Evolutionary conservation across 768 basidiomycete species (phyloP).

Genomic region (Postia placenta): DNA sequence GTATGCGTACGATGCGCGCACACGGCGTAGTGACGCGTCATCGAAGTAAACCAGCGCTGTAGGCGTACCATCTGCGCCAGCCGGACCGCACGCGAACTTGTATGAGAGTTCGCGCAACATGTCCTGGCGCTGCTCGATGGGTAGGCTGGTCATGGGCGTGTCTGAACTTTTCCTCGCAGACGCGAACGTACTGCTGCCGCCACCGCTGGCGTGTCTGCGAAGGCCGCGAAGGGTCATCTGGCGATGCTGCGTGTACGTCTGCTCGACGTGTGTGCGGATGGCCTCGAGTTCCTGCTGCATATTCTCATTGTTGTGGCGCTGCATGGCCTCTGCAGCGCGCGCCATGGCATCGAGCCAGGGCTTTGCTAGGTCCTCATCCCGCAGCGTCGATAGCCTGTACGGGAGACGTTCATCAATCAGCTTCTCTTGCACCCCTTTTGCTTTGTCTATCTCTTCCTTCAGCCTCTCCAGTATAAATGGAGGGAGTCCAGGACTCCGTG

Average conservation of each 20-base stretch:
- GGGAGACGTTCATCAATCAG: not conserved
- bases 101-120: constrained; percentile 36
- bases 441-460: not conserved
- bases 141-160: constrained; percentile 25
- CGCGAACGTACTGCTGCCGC: not conserved
- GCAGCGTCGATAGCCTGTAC: not conserved
- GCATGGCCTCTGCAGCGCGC: constrained; percentile 10
- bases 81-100: constrained; percentile 32
- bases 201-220: not conserved
- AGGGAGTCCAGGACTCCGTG: not conserved
- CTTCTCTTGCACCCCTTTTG: not conserved
- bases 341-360: constrained; percentile 34
- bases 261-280: not conserved
- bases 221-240: not conserved
- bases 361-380: constrained; percentile 22
- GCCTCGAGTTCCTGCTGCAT: constrained; percentile 32
- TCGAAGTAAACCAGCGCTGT: constrained; percentile 20
- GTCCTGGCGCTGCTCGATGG: constrained; percentile 45
- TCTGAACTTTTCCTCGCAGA: not conserved
- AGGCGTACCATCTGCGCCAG: not conserved
- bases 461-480: not conserved
- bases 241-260: not conserved
- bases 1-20: constrained; percentile 52
- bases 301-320: constrained; percentile 5
- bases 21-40: constrained; percentile 25